These are phyloP conservation scores for Globisporangium spiculum DNA, from an alignment of 352 stramenopile species.

Conservation along the genomic window DNA sequence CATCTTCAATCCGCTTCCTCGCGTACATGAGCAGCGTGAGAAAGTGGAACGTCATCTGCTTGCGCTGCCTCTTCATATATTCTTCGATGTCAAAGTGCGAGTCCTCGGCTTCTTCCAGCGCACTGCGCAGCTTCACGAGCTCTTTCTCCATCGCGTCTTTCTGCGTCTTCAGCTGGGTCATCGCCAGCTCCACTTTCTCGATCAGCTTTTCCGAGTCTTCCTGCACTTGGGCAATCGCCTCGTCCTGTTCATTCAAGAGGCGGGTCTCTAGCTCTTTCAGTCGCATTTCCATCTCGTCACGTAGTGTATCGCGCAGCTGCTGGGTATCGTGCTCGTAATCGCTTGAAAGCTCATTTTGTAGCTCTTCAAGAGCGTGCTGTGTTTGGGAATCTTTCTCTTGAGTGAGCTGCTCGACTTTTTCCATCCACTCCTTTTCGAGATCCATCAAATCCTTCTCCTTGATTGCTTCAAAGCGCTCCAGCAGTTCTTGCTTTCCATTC, in stretches of 20 bases:
- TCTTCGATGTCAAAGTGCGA: conserved; percentile 66
- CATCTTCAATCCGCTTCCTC: conserved; percentile 27
- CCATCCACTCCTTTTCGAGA: conserved; percentile 26
- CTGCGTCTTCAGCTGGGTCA: conserved; percentile 66
- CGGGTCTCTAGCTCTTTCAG: conserved; percentile 44
- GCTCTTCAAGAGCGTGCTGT: conserved; percentile 20
- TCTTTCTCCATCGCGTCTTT: conserved; percentile 71
- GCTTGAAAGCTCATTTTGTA: conserved; percentile 13
- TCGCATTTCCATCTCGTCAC: conserved; percentile 27
- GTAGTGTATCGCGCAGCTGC: conserved; percentile 36
- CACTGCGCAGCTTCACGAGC: conserved; percentile 38
- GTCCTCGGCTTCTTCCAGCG: conserved; percentile 74
- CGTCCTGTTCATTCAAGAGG: conserved; percentile 60
- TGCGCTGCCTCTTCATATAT: conserved; percentile 51
- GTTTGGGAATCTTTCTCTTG: conserved; percentile 16
- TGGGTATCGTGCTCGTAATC: conserved; percentile 22
- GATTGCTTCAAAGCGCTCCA: conserved; percentile 5
- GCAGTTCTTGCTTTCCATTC: conserved; percentile 20
- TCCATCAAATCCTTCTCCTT: conserved; percentile 19
- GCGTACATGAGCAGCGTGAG: conserved; percentile 47
- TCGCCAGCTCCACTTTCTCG: conserved; percentile 69
- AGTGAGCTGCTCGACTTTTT: conserved; percentile 13
- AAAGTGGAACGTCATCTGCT: conserved; percentile 51
- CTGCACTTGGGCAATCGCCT: conserved; percentile 71
- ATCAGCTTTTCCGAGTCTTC: conserved; percentile 80